Evolutionary conservation across 495 filamentous ascomycete species (phyloP).

Genomic region (Penicillium parvum): DNA sequence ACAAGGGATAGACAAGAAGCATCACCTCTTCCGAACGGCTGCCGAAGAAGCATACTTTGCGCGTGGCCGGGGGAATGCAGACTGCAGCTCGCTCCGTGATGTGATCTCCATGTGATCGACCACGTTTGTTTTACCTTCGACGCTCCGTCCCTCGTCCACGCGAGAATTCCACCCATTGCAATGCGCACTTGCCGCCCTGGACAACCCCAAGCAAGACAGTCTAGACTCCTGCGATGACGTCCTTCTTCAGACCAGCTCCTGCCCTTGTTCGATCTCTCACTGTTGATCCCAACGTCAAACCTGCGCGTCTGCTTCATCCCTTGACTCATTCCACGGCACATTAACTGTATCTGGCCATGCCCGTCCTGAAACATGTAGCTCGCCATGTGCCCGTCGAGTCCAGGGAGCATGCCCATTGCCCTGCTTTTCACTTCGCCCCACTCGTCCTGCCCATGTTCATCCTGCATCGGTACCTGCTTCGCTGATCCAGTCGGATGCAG

Average conservation of each 20-base stretch:
- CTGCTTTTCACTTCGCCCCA: neutral
- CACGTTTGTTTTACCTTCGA: constrained; percentile 35
- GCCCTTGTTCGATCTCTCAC: constrained; percentile 23
- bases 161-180: constrained; percentile 17
- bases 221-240: constrained; percentile 20
- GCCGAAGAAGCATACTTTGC: constrained; percentile 10
- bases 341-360: constrained; percentile 12
- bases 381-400: constrained; percentile 18
- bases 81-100: constrained; percentile 16
- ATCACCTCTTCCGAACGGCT: too few relatives aligned
- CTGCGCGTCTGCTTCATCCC: constrained; percentile 9
- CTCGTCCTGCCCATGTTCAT: neutral
- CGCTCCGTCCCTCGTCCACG: constrained; percentile 25
- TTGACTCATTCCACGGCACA: constrained; percentile 22
- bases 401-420: constrained; percentile 1
- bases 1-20: too few relatives aligned
- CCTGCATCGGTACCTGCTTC: constrained; percentile 22
- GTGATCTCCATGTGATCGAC: constrained; percentile 32
- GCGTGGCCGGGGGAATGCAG: constrained; percentile 17
- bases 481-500: constrained; percentile 12
- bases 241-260: neutral
- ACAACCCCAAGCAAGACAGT: neutral
- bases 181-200: constrained; percentile 17
- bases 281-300: constrained; percentile 13
- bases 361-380: constrained; percentile 26